These are phyloP conservation scores for Exophiala aquamarina DNA, from an alignment of 2,329 filamentous ascomycete genomes.

Conservation along the genomic window DNA sequence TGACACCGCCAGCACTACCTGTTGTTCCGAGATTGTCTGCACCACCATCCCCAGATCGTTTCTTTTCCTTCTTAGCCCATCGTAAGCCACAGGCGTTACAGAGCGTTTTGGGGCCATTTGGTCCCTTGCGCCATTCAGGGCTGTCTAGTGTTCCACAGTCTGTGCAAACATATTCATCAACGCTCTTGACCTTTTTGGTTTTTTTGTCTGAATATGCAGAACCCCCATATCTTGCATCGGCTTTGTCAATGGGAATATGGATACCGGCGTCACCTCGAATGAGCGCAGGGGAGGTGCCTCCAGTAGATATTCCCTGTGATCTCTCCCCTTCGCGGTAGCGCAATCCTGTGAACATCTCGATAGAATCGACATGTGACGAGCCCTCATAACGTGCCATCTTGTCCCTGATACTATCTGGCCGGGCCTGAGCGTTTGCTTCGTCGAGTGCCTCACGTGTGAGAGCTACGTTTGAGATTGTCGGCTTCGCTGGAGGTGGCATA, in stretches of 20 bases:
- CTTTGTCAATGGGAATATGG: constrained; percentile 74
- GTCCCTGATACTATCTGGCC: constrained; percentile 74
- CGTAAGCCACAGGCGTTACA: constrained; percentile 91
- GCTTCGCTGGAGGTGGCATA: constrained; percentile 68
- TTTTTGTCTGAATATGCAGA: constrained; percentile 66
- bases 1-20: not conserved
- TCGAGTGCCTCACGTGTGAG: constrained; percentile 80
- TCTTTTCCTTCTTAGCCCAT: constrained; percentile 76
- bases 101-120: constrained; percentile 86
- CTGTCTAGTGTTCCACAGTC: constrained; percentile 94
- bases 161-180: constrained; percentile 89
- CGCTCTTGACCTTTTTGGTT: constrained; percentile 73
- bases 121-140: constrained; percentile 94
- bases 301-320: constrained; percentile 83
- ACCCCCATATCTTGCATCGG: constrained; percentile 56
- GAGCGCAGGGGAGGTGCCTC: constrained; percentile 74
- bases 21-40: constrained; percentile 2
- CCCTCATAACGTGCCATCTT: constrained; percentile 83
- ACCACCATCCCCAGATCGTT: constrained; percentile 40
- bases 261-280: constrained; percentile 86
- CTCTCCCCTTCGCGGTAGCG: constrained; percentile 86
- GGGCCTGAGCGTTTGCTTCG: constrained; percentile 63
- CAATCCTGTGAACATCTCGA: constrained; percentile 89
- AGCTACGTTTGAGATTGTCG: constrained; percentile 61
- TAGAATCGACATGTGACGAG: constrained; percentile 75